Conservation (phyloP, 2,329 filamentous ascomycete species). For the Colletotrichum neosansevieriae region DNA sequence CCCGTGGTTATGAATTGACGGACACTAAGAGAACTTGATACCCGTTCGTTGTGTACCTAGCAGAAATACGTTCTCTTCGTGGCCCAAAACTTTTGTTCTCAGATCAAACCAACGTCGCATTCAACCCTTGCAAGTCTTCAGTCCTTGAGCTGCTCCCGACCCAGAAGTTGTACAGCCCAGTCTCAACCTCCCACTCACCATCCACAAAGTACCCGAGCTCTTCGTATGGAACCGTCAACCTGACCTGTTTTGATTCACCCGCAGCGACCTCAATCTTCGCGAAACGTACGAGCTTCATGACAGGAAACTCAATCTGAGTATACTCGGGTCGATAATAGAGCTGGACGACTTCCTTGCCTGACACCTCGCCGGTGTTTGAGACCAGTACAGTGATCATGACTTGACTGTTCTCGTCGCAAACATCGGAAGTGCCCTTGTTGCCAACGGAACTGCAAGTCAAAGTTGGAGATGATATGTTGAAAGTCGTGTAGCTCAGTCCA, state of each 20-base stretch:
- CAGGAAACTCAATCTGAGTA: constrained; percentile 51
- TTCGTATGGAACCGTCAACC: constrained; percentile 47
- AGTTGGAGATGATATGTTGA: constrained; percentile 59
- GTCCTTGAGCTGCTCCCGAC: constrained; percentile 46
- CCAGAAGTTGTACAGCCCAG: constrained; percentile 48
- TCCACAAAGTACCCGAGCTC: constrained; percentile 49
- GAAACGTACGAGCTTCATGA: constrained; percentile 64
- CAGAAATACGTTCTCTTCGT: too few species aligned
- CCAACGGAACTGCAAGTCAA: not conserved
- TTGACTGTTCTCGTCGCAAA: not conserved
- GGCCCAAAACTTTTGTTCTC: too few species aligned
- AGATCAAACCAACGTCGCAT: constrained; percentile 16
- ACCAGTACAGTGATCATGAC: constrained; percentile 60
- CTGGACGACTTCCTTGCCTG: constrained; percentile 51
- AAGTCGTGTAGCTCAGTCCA: constrained; percentile 75
- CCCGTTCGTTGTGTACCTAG: too few species aligned
- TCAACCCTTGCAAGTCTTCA: constrained; percentile 17
- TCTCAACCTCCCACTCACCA: constrained; percentile 43
- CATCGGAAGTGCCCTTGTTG: constrained; percentile 47
- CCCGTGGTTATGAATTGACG: too few species aligned
- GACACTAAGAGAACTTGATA: too few species aligned
- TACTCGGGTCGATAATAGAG: constrained; percentile 56
- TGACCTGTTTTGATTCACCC: constrained; percentile 52
- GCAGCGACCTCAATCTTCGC: constrained; percentile 56
- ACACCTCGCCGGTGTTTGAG: constrained; percentile 58